These are phyloP conservation scores for Ramaria rubella DNA, from an alignment of 768 basidiomycete species.

Conservation along the genomic window DNA sequence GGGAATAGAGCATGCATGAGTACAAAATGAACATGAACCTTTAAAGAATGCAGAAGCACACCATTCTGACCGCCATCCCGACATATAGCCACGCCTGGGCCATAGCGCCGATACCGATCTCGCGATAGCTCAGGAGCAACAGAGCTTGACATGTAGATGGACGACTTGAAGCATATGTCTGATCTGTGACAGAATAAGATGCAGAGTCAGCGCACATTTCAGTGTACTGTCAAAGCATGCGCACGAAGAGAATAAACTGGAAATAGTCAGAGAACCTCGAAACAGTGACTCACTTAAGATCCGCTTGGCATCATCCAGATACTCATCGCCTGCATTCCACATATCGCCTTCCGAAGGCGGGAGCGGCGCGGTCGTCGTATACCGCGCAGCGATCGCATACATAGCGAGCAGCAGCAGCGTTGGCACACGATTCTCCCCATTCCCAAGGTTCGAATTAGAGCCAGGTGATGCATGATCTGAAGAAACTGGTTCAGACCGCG, in stretches of 20 bases:
- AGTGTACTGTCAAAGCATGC: background rate
- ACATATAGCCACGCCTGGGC: slow-evolving; percentile 24
- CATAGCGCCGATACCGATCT: slow-evolving; percentile 30
- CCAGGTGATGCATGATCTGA: background rate
- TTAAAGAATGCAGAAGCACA: background rate
- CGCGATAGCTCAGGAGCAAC: slow-evolving; percentile 28
- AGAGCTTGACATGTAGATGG: slow-evolving; percentile 27
- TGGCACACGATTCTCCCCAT: slow-evolving; percentile 33
- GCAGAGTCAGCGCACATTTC: no score
- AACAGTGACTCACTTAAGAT: slow-evolving; percentile 17
- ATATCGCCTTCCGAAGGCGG: slow-evolving; percentile 13
- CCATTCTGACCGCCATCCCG: slow-evolving; percentile 16
- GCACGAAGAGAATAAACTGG: background rate
- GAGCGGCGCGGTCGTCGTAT: slow-evolving; percentile 29
- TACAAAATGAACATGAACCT: no score
- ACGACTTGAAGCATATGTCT: slow-evolving; percentile 22
- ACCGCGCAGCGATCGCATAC: slow-evolving; percentile 77
- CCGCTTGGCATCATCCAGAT: slow-evolving; percentile 16
- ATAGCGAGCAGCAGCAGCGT: slow-evolving; percentile 72
- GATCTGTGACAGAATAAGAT: no score
- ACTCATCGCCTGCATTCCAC: slow-evolving; percentile 20
- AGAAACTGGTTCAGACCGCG: background rate
- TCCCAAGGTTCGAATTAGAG: no score
- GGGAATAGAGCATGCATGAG: no score
- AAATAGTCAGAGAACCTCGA: no score